These are phyloP conservation scores for Marasmius tenuissimus DNA, from an alignment of 1,284 basidiomycete genomes.

Conservation along the genomic window DNA sequence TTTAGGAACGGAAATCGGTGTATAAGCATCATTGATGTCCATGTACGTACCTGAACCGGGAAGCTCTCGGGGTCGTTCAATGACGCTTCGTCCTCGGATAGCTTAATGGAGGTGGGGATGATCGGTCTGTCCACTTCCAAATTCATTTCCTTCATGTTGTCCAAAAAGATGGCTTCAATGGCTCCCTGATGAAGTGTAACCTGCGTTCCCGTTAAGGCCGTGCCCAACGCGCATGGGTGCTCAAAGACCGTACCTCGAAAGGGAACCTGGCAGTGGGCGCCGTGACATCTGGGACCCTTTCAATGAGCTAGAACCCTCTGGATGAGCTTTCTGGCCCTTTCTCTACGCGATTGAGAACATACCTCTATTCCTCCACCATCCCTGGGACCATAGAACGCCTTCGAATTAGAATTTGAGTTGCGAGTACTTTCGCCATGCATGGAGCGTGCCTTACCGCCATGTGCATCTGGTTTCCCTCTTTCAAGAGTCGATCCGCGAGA, in stretches of 20 bases:
- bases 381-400: conserved; percentile 76
- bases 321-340: background rate
- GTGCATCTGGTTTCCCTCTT: conserved; percentile 69
- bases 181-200: conserved; percentile 76
- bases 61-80: conserved; percentile 45
- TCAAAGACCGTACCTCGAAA: conserved; percentile 48
- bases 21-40: background rate
- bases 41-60: conserved; percentile 52
- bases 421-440: background rate
- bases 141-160: conserved; percentile 55
- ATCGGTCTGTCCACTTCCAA: conserved; percentile 59
- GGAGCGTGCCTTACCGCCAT: conserved; percentile 50
- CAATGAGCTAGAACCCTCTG: conserved; percentile 47
- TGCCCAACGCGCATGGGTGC: background rate
- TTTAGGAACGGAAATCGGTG: background rate
- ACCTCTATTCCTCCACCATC: conserved; percentile 62
- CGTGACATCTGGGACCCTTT: conserved; percentile 56
- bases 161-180: conserved; percentile 69
- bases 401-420: background rate
- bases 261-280: conserved; percentile 62
- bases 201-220: conserved; percentile 28
- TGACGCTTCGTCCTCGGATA: conserved; percentile 42
- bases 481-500: conserved; percentile 60
- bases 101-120: conserved; percentile 51
- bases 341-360: background rate